Conservation (phyloP, 1,284 basidiomycete genomes). For the Somion occarium region DNA sequence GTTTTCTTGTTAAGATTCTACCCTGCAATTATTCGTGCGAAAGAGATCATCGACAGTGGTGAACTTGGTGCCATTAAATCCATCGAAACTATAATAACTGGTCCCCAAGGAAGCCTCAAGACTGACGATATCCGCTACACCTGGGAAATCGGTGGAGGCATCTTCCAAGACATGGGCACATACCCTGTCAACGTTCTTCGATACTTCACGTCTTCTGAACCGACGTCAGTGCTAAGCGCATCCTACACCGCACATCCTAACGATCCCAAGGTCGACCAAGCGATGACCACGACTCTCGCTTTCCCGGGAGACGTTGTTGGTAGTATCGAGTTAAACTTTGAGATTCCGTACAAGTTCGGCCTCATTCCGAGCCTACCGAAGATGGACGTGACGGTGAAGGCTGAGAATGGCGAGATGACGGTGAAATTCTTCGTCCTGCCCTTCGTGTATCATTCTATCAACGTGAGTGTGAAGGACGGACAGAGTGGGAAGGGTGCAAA, state of each 20-base stretch:
- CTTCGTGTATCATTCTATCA: conserved; percentile 13
- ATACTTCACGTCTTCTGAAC: conserved; percentile 8
- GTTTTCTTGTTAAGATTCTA: conserved; percentile 32
- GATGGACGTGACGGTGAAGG: conserved; percentile 2
- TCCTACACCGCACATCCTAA: background rate
- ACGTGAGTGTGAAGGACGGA: conserved; percentile 7
- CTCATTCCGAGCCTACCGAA: conserved; percentile 9
- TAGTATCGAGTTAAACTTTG: conserved; percentile 5
- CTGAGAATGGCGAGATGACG: conserved; percentile 12
- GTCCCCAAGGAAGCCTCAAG: conserved; percentile 30
- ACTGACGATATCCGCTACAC: conserved; percentile 51
- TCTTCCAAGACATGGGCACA: conserved; percentile 65
- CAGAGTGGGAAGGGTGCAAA: conserved; percentile 2
- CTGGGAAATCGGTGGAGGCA: conserved; percentile 60
- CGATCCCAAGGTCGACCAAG: conserved; percentile 8
- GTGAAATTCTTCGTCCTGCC: conserved; percentile 12
- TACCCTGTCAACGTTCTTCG: conserved; percentile 10
- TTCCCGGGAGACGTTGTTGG: conserved; percentile 13
- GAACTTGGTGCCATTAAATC: conserved; percentile 32
- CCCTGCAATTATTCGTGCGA: conserved; percentile 35
- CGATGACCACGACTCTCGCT: conserved; percentile 10
- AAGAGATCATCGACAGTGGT: conserved; percentile 33
- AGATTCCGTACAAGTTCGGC: conserved; percentile 1
- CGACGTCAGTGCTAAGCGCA: conserved; percentile 4
- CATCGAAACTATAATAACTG: conserved; percentile 22